Evolutionary conservation across 148 eudicot species (phyloP), one percentile per base, ranked within the genome.

Genomic region (Cornus suecica): DNA sequence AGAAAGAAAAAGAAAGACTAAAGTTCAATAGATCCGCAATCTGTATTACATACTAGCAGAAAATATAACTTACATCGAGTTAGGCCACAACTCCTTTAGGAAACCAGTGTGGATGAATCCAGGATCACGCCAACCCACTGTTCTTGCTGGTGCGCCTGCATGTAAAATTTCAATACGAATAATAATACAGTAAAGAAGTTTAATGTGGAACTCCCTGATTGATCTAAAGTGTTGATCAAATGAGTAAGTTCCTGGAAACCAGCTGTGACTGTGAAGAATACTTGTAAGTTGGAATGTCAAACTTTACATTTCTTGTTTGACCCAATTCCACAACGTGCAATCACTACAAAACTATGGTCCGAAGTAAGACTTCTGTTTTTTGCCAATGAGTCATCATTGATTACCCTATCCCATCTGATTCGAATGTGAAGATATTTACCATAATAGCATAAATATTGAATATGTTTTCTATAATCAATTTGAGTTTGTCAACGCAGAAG

Each of bases 71-170:
- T 88, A 88, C 92, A 67, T 72, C 52, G 64, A 74, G 74, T 86
- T 88, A 25, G 92, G 92, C 92, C 92, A 88, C 65, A 88, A 76
- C 70, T 83, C 90, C 78, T 84, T 88, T 70, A 88, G 62, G 62
- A 83, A 86, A 70, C 88, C 75, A 42, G 90, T 84, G 77, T 88
- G 92, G 75, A 88, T 85, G 56, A 69, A 86, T 41, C 92, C 92
- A 70, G 92, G 92, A 80, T 88, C 89, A 56, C 91, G 88, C 91
- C 91, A 88, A 30, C 91, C 91, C 70, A 88, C 89, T 15, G 92
- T 88, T 65, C 88, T 83, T 37, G 92, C 92, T 23, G 92, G 92
- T 34, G 92, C 89, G 79, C 85, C 92, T 88, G 85, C 31, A 66
- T 61, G n/a, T 69, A 68, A 79, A 69, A 31, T 4, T 66, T 48